Percentiles rank a stretch among this genome's conserved stretches.
phyloP scores from a whole-genome alignment of 2,329 filamentous ascomycete species.

The Penicillium sp. region DNA sequence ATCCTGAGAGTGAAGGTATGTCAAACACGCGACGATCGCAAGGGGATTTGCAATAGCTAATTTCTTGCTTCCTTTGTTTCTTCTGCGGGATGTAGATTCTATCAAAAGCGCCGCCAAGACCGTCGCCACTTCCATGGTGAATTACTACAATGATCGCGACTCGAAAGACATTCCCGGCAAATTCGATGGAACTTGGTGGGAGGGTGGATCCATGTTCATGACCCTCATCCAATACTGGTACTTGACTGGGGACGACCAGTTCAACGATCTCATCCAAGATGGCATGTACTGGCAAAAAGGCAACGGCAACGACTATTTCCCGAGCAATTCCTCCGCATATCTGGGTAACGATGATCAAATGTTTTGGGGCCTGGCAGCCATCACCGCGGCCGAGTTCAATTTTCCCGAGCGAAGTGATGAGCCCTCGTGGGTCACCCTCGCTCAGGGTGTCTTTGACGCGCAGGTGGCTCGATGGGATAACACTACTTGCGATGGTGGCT shows the following conservation, averaged over 20 bases:
- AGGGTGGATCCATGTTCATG: slow-evolving; percentile 13
- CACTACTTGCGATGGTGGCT: slow-evolving; percentile 8
- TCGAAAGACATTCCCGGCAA: slow-evolving; percentile 20
- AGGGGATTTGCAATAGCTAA: not conserved
- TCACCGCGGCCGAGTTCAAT: slow-evolving; percentile 74
- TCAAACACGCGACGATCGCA: not conserved
- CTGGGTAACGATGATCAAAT: slow-evolving; percentile 5
- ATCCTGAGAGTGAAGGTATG: slow-evolving; percentile 2
- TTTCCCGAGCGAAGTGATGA: slow-evolving; percentile 68
- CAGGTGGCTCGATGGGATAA: slow-evolving; percentile 17
- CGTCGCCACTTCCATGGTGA: slow-evolving; percentile 12
- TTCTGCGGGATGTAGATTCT: slow-evolving; percentile 6
- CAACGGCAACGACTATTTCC: slow-evolving; percentile 12
- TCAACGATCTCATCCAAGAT: slow-evolving; percentile 14
- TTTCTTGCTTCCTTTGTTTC: not conserved
- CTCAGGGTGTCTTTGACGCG: slow-evolving; percentile 14
- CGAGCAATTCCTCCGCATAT: slow-evolving; percentile 17
- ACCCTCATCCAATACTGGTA: slow-evolving; percentile 18
- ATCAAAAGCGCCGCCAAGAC: slow-evolving; percentile 17
- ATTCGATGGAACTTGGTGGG: slow-evolving; percentile 20
- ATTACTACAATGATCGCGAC: slow-evolving; percentile 16
- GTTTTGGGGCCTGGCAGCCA: slow-evolving; percentile 71
- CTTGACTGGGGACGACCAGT: slow-evolving; percentile 15
- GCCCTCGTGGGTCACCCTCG: slow-evolving; percentile 32
- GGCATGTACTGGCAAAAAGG: slow-evolving; percentile 21